Evolutionary conservation across 306 rosid species (phyloP), one percentile per base, ranked within the genome.

Genomic region (Acacia melanoxylon): DNA sequence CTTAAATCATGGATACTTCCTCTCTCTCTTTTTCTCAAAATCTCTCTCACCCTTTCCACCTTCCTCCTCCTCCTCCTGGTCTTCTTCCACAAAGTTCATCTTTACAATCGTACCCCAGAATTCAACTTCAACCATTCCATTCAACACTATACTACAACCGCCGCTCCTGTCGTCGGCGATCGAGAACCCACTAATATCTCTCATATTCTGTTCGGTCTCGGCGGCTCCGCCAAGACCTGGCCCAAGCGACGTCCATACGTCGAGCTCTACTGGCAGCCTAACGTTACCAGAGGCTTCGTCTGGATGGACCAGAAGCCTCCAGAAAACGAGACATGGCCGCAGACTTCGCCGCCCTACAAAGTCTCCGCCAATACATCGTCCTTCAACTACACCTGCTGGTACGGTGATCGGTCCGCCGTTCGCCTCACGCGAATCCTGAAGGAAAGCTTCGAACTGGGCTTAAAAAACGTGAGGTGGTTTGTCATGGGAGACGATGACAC

Each of bases 401-500:
- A 80, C 41, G 92, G 91, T 1, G 72, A 83, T 5, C 77, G 89
- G 25, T 83, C 88, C 0, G 88, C 88, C 4, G 66, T 85, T 27
- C 83, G 88, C 0, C 52, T 90, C 6, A 84, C 90, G 0, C 76
- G 92, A 10, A 90, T 90, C 24, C 73, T 90, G 15, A 85, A 90
- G 71, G 92, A 90, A 81, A 90, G 85, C 79, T 90, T 90, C 40
- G 87, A 88, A 42, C 14, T 88, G n/a, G 87, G 88, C 2, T 9
- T 83, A 31, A 66, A 75, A 1, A 72, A 85, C 13, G 81, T 88
- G 42, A 82, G 90, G 69, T 87, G 93, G 93, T 87, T 89, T 35
- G 93, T 89, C 11, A 87, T 89, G 93, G 91, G 91, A 13, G 93
- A 90, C 11, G 94, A 90, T 12, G 94, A 88, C 42, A 90, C 94